Base-by-base conservation (phyloP, 1,139 yeast species). In the Blastobotrys aristatus region DNA sequence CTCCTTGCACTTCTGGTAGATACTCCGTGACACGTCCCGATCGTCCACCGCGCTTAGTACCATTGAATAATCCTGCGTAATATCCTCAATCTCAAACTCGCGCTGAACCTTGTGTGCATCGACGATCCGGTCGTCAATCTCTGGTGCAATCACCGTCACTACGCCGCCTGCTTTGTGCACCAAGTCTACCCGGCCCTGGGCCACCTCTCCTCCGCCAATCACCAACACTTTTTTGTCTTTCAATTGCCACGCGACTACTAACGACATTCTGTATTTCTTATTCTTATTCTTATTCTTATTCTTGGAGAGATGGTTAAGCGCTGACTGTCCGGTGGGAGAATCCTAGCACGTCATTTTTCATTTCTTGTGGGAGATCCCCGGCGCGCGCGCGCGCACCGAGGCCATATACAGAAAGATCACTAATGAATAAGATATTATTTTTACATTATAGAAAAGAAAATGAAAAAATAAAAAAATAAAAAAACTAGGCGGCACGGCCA, bases 151-250 rank as follows among this genome's bases (percentile, higher is more conserved):
- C 20, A 86, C 83, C 0, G 89, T 82, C 40, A 86, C 76, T 46
- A 69, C 70, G 4, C 94, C 92, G 53, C 80, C 77, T 0, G 95
- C 92, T 24, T 76, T 75, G 11, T 84, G 66, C 33, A 86, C 70
- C 59, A 84, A 86, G 46, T 75, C 71, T 13, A 86, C 77, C 49
- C 96, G 67, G 33, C 89, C 78, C 14, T 80, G 70, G 0, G 90
- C 96, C 10, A 87, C 95, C 45, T 83, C 88, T 4, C 95, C 95
- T 7, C 84, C 86, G 0, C 95, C 95, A 40, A 86, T 77, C 1
- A 86, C 85, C 21, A 86, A 70, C 22, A 84, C 86, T 56, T 77
- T 85, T 50, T 76, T 78, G 55, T 74, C 68, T 57, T 73, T 73
- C 34, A 84, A 80, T 64, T 83, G 89, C 84, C 85, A 83, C 6